Conservation (phyloP, 345 rosid species). For the Melastoma malabathricum region DNA sequence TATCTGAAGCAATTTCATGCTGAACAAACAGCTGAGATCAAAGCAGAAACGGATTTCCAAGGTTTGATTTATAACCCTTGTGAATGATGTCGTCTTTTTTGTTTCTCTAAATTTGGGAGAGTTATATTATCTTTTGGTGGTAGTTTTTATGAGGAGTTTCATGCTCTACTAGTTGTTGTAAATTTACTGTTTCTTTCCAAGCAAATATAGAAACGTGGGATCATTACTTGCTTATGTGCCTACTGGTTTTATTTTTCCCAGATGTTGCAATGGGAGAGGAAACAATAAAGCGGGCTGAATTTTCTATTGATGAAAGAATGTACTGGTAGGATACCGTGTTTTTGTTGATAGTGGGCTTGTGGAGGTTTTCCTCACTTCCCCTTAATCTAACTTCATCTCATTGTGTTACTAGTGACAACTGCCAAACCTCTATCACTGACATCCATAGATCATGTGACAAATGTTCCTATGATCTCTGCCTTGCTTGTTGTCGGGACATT, state of each 20-base stretch:
- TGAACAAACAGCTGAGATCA: constrained; percentile 22
- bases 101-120: too few species aligned
- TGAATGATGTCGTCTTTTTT: too few species aligned
- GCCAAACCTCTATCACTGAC: constrained; percentile 34
- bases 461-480: constrained; percentile 29
- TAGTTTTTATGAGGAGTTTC: too few species aligned
- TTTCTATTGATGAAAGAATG: constrained; percentile 17
- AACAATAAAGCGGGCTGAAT: constrained; percentile 9
- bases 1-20: constrained; percentile 13
- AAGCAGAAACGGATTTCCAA: constrained; percentile 15
- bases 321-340: constrained; percentile 18
- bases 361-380: background rate
- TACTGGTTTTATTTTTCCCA: constrained; percentile 8
- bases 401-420: constrained; percentile 21
- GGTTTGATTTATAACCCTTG: constrained; percentile 11
- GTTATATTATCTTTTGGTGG: background rate
- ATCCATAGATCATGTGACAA: constrained; percentile 27
- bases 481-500: constrained; percentile 26
- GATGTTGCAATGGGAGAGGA: constrained; percentile 12
- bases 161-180: background rate
- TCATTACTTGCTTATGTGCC: background rate
- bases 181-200: background rate
- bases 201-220: background rate
- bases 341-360: background rate
- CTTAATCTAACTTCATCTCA: background rate